Percentiles rank a stretch among this genome's conserved stretches.
Evolutionary conservation across 2,329 filamentous ascomycete genomes (phyloP).

Genomic region (Clonostachys solani): DNA sequence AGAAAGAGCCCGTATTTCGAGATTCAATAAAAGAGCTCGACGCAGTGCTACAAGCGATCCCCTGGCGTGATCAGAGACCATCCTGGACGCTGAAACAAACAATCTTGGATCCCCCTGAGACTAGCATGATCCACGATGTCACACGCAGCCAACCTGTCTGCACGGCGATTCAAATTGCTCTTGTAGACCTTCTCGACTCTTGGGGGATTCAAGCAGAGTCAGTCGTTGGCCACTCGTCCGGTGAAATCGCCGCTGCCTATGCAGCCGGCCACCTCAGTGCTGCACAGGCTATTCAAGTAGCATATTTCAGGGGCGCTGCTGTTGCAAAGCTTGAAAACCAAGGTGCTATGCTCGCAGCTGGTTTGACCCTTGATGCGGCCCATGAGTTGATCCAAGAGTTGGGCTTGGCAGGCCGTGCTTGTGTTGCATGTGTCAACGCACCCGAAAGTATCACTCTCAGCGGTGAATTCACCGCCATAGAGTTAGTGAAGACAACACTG

Average conservation of each 20-base stretch:
- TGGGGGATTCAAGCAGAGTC: conserved; percentile 22
- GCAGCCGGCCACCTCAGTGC: conserved; percentile 26
- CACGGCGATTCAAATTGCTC: conserved; percentile 35
- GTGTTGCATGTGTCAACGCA: conserved; percentile 32
- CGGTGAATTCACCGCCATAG: conserved; percentile 14
- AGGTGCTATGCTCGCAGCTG: conserved; percentile 33
- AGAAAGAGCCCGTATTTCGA: neutral
- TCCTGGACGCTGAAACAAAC: conserved; percentile 13
- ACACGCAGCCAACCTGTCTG: conserved; percentile 30
- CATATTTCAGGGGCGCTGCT: conserved; percentile 30
- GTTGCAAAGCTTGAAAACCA: neutral
- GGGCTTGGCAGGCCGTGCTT: conserved; percentile 14
- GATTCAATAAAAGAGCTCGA: conserved; percentile 1
- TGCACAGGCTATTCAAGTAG: conserved; percentile 26
- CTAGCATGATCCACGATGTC: conserved; percentile 10
- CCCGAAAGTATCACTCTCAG: conserved; percentile 26
- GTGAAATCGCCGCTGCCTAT: conserved; percentile 40
- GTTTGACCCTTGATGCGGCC: conserved; percentile 15
- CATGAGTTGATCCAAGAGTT: conserved; percentile 13
- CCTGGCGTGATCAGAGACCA: conserved; percentile 1
- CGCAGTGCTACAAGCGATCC: neutral
- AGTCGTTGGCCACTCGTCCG: conserved; percentile 35
- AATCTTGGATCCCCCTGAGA: conserved; percentile 5
- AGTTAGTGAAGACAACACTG: neutral
- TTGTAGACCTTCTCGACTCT: conserved; percentile 29